Percentiles rank a stretch among this genome's conserved stretches.
These are phyloP conservation scores for Magnusiomyces ingens DNA, from an alignment of 1,139 yeast genomes.

Conservation along the genomic window DNA sequence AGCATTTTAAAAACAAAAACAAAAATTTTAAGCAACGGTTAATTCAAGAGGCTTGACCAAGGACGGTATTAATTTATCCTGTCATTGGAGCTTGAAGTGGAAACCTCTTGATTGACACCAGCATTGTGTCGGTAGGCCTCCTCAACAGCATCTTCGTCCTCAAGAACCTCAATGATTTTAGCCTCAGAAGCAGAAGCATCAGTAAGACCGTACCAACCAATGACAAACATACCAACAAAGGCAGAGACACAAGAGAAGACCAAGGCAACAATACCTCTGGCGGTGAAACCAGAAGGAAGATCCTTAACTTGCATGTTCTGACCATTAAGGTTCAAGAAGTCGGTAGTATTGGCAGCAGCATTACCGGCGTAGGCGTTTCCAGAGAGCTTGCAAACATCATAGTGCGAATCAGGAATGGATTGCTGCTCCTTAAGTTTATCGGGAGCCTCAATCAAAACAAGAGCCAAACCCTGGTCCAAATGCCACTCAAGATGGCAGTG, in stretches of 20 bases:
- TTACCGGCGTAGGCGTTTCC: constrained; percentile 56
- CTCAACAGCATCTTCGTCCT: too few relatives aligned
- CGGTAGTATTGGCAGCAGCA: constrained; percentile 71
- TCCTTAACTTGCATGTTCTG: constrained; percentile 57
- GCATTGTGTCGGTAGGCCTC: too few relatives aligned
- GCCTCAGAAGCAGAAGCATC: constrained; percentile 33
- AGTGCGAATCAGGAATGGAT: constrained; percentile 50
- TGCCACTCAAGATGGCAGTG: constrained; percentile 97
- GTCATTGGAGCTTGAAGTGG: too few relatives aligned
- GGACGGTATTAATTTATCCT: too few relatives aligned
- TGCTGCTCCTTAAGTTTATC: constrained; percentile 44
- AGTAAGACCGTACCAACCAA: constrained; percentile 75
- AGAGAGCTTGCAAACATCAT: constrained; percentile 49
- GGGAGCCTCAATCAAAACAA: constrained; percentile 74
- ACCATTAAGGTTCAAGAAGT: constrained; percentile 63
- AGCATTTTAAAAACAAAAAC: too few relatives aligned
- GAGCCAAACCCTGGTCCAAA: constrained; percentile 76
- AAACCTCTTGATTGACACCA: too few relatives aligned
- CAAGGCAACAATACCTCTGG: constrained; percentile 83
- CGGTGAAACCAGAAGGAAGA: constrained; percentile 83
- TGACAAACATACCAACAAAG: constrained; percentile 65
- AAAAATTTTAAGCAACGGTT: too few relatives aligned
- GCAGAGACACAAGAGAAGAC: constrained; percentile 76
- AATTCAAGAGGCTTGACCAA: too few relatives aligned
- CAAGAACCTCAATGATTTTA: too few relatives aligned